These are phyloP conservation scores for Dryadomyces quercus-mongolicae DNA, from an alignment of 2,329 filamentous ascomycete genomes.

Conservation along the genomic window DNA sequence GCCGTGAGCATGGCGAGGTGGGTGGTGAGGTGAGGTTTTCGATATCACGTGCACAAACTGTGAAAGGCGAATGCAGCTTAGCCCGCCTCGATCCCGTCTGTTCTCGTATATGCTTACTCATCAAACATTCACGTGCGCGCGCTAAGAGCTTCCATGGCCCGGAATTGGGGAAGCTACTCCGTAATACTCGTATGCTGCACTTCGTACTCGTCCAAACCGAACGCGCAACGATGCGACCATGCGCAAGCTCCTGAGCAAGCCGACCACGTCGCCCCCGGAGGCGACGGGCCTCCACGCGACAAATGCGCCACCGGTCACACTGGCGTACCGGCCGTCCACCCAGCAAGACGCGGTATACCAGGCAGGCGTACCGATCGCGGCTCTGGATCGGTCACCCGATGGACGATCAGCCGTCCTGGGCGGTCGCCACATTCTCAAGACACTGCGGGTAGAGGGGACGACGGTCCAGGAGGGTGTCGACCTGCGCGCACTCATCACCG, in stretches of 20 bases:
- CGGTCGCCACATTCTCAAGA: constrained; percentile 49
- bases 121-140: not conserved
- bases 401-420: constrained; percentile 43
- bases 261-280: constrained; percentile 32
- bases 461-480: constrained; percentile 44
- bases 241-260: constrained; percentile 48
- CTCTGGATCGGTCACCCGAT: constrained; percentile 46
- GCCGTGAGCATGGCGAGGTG: not conserved
- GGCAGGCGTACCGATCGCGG: constrained; percentile 40
- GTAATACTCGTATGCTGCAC: too few species aligned
- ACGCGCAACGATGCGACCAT: constrained; percentile 20
- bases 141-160: too few species aligned
- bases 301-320: constrained; percentile 25
- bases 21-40: not conserved
- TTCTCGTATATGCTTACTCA: not conserved
- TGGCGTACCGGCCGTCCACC: constrained; percentile 36
- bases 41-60: not conserved
- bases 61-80: too few species aligned
- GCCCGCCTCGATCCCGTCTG: too few species aligned
- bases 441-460: constrained; percentile 41
- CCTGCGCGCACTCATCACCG: constrained; percentile 40
- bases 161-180: too few species aligned
- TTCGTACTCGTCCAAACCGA: not conserved
- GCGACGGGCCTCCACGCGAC: constrained; percentile 21
- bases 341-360: constrained; percentile 44